Base-by-base conservation (phyloP, 1,284 basidiomycete genomes). In the Violaceomyces palustris region DNA sequence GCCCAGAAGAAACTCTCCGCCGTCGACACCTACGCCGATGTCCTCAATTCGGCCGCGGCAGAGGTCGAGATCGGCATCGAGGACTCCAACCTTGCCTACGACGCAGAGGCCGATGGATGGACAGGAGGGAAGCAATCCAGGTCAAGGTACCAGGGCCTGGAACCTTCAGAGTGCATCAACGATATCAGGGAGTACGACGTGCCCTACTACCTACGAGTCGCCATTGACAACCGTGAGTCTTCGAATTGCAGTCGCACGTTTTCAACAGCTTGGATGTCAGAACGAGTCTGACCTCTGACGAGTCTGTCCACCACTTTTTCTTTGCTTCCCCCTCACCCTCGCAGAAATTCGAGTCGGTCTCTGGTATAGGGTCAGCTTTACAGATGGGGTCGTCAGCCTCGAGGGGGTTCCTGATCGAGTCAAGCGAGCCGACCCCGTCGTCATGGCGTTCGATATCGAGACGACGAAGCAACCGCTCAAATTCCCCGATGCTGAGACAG, bases 371-470 rank as follows among this genome's bases (percentile, higher is more conserved):
- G 84, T 99, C 44, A 56, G 61, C 45, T 92, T 93, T 61, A 79
- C 81, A 2, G 84, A 85, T 17, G 91, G 91, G 4, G 81, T 85
- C 44, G 88, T 91, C 12, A 77, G 77, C n/a, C 83, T 97, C 73
- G 77, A 76, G 34, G 82, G 77, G 32, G 81, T 97, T 46, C 76
- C 79, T 10, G 87, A 92, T 60, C 83, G 90, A 52, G 92, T 98
- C 55, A 93, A 96, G 75, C 92, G 94, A 82, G 91, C 94, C 25
- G 94, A 99, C 69, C 94, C 94, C 0, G 91, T 98, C 37, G 91
- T 99, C 45, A 88, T 99, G 87, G 94, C 94, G 0, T 99, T 82
- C 75, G 94, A 98, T 82, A 99, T 99, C 69, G 94, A 99, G 77
- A 94, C 90, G 22, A 92, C 92, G 1, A 99, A 99, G 76, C 87